Evolutionary conservation across 495 filamentous ascomycete genomes (phyloP).

Genomic region (Aspergillus nanangensis): DNA sequence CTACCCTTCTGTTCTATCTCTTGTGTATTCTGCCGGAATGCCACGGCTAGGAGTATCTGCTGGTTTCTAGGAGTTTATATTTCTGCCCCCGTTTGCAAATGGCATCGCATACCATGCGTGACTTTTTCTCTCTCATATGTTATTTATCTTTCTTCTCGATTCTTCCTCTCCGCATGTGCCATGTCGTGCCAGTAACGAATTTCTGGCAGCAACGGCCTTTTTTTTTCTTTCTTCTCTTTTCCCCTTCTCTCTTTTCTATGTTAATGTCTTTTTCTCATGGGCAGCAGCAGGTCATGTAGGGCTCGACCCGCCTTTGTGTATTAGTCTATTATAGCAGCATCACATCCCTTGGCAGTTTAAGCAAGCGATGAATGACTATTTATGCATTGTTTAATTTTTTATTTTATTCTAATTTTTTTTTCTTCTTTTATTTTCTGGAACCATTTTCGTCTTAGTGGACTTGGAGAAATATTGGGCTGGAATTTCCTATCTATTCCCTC

Average conservation of each 20-base stretch:
- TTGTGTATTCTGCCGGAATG: constrained; percentile 16
- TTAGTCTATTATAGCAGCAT: constrained; percentile 23
- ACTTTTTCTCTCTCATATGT: constrained; percentile 24
- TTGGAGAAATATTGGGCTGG: too few relatives aligned
- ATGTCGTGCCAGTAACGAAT: constrained; percentile 38
- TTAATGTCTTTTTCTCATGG: constrained; percentile 23
- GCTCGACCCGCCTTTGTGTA: constrained; percentile 23
- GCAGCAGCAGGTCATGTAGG: constrained; percentile 15
- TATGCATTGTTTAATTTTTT: constrained; percentile 4
- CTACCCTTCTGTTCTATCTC: constrained; percentile 13
- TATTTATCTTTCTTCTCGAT: constrained; percentile 18
- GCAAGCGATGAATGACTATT: constrained; percentile 21
- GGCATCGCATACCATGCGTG: constrained; percentile 21
- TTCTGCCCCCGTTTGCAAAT: constrained; percentile 18
- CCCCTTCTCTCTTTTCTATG: too few relatives aligned
- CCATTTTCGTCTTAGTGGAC: too few relatives aligned
- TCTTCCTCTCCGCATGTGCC: constrained; percentile 14
- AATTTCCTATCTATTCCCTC: too few relatives aligned
- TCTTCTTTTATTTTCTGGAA: not conserved
- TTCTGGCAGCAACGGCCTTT: constrained; percentile 28
- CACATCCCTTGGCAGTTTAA: constrained; percentile 14
- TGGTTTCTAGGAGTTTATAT: constrained; percentile 2
- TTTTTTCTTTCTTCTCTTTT: constrained; percentile 20
- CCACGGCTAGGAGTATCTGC: constrained; percentile 11
- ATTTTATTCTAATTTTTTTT: constrained; percentile 1